Conservation (phyloP, 164 flowering plant species). For the Chimonanthus praecox region DNA sequence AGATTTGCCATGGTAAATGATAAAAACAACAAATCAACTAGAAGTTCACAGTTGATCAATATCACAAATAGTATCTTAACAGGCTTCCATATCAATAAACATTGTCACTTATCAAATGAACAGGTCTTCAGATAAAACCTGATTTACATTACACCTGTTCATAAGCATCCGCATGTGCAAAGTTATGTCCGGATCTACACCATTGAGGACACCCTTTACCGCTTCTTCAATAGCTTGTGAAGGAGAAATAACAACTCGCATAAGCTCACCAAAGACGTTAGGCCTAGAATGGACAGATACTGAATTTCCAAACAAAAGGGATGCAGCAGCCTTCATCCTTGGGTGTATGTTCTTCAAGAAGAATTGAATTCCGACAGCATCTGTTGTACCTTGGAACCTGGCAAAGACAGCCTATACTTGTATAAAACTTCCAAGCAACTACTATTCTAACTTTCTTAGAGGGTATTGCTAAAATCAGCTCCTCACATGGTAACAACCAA, state of each 20-base stretch:
- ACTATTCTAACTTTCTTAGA: too few species aligned
- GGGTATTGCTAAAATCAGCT: too few species aligned
- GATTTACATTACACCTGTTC: constrained; percentile 48
- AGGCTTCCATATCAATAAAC: too few species aligned
- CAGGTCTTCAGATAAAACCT: neutral
- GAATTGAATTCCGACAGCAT: constrained; percentile 90
- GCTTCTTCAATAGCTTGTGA: constrained; percentile 66
- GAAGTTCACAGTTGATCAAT: neutral
- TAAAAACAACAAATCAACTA: neutral
- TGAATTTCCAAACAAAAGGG: constrained; percentile 60
- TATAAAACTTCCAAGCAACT: neutral
- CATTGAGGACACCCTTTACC: constrained; percentile 67
- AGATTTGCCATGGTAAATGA: neutral
- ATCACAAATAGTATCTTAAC: neutral
- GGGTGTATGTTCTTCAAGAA: constrained; percentile 83
- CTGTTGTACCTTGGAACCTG: constrained; percentile 92
- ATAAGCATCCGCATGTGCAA: constrained; percentile 95
- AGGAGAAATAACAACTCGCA: constrained; percentile 78
- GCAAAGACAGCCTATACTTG: constrained; percentile 1
- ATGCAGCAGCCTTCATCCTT: constrained; percentile 68
- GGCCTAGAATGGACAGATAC: constrained; percentile 46
- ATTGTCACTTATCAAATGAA: neutral
- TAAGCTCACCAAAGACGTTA: constrained; percentile 89
- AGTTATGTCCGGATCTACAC: constrained; percentile 65
- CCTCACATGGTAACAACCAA: too few species aligned